phyloP scores from a whole-genome alignment of 1,139 yeast species.

The Geotrichum siamense region DNA sequence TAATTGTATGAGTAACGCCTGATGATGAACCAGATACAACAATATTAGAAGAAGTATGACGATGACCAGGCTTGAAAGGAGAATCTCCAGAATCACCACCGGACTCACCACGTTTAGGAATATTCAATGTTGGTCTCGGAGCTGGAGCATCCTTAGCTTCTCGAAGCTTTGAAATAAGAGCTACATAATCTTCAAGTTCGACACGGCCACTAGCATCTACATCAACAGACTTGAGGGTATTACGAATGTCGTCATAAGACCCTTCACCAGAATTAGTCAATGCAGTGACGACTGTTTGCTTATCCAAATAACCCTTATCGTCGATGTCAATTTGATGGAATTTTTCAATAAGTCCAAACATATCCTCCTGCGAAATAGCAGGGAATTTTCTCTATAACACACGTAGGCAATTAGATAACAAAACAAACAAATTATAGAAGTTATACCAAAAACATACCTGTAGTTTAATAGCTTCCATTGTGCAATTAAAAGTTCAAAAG shows the following conservation, averaged over 20 bases:
- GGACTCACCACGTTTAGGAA: conserved; percentile 21
- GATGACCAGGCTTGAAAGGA: conserved; percentile 16
- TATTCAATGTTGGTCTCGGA: conserved; percentile 17
- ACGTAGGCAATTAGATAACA: neutral
- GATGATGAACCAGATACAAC: conserved; percentile 77
- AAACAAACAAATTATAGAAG: too few relatives aligned
- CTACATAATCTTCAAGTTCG: conserved; percentile 93
- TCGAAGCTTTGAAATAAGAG: conserved; percentile 43
- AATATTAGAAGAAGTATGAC: conserved; percentile 37
- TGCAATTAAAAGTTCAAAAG: too few relatives aligned
- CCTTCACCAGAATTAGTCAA: conserved; percentile 74
- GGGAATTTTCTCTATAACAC: conserved; percentile 67
- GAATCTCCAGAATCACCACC: conserved; percentile 1
- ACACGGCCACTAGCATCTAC: conserved; percentile 97
- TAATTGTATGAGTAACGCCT: conserved; percentile 94
- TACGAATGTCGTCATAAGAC: conserved; percentile 87
- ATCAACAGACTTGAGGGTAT: conserved; percentile 78
- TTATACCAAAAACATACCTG: conserved; percentile 20
- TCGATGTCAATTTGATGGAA: conserved; percentile 76
- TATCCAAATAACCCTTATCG: conserved; percentile 94
- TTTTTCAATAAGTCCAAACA: conserved; percentile 76
- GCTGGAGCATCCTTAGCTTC: conserved; percentile 29
- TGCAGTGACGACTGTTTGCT: conserved; percentile 79
- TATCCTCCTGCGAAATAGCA: conserved; percentile 72
- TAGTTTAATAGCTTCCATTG: conserved; percentile 46